Conservation (phyloP, 2,329 filamentous ascomycete species). For the Pestalotiopsis fici region DNA sequence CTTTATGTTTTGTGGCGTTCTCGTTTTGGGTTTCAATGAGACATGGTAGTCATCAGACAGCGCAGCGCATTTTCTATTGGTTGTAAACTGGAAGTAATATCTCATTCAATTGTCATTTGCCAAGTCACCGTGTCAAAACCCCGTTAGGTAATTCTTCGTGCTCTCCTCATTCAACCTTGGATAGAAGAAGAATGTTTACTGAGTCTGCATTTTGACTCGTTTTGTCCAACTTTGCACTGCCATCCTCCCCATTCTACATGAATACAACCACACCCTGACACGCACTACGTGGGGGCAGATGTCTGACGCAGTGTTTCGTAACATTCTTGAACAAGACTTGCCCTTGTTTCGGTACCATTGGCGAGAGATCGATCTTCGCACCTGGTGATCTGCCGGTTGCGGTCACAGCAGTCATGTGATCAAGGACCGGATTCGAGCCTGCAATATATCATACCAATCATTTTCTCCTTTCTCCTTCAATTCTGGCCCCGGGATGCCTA, state of each 20-base stretch:
- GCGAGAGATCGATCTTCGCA: neutral
- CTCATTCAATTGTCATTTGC: neutral
- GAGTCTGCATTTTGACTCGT: neutral
- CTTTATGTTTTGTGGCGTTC: neutral
- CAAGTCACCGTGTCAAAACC: neutral
- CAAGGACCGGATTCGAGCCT: no score
- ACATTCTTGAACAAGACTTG: neutral
- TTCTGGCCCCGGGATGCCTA: no score
- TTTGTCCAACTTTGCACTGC: no score
- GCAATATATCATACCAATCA: no score
- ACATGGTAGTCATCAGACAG: neutral
- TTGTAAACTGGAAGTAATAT: neutral
- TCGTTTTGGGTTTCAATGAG: neutral
- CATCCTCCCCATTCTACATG: no score
- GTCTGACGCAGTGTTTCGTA: neutral
- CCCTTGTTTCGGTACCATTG: neutral
- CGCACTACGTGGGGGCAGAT: neutral
- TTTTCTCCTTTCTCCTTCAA: no score
- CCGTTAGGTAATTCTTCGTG: neutral
- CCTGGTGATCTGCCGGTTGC: neutral
- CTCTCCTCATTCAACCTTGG: neutral
- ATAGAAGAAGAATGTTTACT: neutral
- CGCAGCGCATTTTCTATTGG: neutral
- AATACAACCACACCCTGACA: neutral
- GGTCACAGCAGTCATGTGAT: no score